phyloP scores from a whole-genome alignment of 2,329 filamentous ascomycete genomes.

The Lasiodiplodia gonubiensis region DNA sequence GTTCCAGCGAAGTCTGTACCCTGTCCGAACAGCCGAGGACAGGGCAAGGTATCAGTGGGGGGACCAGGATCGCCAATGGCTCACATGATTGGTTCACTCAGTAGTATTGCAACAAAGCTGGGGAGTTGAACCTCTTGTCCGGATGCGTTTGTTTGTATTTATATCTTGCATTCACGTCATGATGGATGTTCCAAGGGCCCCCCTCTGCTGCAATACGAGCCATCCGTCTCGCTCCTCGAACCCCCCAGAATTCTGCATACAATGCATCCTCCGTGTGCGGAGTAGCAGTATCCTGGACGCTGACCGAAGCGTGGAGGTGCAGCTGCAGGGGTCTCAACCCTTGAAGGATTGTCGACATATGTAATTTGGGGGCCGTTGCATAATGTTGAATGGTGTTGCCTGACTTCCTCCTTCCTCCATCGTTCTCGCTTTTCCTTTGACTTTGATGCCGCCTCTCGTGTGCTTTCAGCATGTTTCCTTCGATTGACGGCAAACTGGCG shows the following conservation, averaged over 20 bases:
- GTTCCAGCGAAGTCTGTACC: too few relatives aligned
- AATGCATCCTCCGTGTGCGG: background rate
- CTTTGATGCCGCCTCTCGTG: background rate
- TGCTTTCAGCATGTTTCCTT: background rate
- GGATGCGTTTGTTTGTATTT: too few relatives aligned
- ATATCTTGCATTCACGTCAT: too few relatives aligned
- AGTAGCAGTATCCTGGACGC: background rate
- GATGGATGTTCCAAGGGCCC: background rate
- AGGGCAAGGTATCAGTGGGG: too few relatives aligned
- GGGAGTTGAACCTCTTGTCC: too few relatives aligned
- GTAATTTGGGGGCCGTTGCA: background rate
- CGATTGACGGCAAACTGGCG: background rate
- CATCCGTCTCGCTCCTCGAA: background rate
- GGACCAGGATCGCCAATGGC: too few relatives aligned
- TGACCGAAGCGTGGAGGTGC: background rate
- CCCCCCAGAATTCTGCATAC: background rate
- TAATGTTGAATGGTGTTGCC: background rate
- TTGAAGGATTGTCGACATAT: background rate
- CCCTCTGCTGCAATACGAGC: too few relatives aligned
- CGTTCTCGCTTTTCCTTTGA: background rate
- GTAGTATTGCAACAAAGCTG: too few relatives aligned
- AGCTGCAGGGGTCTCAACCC: background rate
- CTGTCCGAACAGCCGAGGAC: too few relatives aligned
- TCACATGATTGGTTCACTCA: too few relatives aligned
- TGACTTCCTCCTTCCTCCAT: background rate